Conservation (phyloP, 768 basidiomycete genomes). For the Amylocystis lapponica region DNA sequence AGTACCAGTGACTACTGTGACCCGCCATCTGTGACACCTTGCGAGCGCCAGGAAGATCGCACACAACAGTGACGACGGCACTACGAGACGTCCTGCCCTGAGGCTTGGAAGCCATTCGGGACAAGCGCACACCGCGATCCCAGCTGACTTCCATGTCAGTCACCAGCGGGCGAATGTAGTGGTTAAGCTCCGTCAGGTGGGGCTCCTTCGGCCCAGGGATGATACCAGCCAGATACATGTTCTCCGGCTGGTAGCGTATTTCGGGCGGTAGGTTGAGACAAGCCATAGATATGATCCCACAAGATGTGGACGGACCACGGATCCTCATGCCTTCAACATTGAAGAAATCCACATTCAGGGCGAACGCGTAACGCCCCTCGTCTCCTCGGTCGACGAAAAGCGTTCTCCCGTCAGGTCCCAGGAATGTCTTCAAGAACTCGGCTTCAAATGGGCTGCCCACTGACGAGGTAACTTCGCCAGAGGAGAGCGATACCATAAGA, state of each 20-base stretch:
- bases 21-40: constrained; percentile 24
- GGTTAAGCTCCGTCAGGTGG: constrained; percentile 14
- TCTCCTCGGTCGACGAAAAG: constrained; percentile 3
- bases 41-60: constrained; percentile 26
- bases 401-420: background rate
- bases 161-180: constrained; percentile 17
- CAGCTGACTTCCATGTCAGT: constrained; percentile 16
- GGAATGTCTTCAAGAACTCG: background rate
- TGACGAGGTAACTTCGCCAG: background rate
- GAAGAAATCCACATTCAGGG: constrained; percentile 6
- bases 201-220: constrained; percentile 23
- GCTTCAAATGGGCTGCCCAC: background rate
- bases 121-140: constrained; percentile 11
- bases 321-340: background rate
- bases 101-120: constrained; percentile 9
- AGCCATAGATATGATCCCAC: constrained; percentile 26
- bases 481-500: constrained; percentile 9
- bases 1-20: constrained; percentile 22
- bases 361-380: constrained; percentile 4
- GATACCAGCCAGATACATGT: constrained; percentile 23
- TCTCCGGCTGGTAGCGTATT: constrained; percentile 27
- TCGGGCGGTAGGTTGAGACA: constrained; percentile 29
- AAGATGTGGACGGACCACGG: background rate
- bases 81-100: constrained; percentile 7
- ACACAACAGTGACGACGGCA: constrained; percentile 16